A percentile compares a stretch with the other conserved stretches of the same genome.
Evolutionary conservation across 352 stramenopile genomes (phyloP).

Genomic region (Thalassiosira allenii): DNA sequence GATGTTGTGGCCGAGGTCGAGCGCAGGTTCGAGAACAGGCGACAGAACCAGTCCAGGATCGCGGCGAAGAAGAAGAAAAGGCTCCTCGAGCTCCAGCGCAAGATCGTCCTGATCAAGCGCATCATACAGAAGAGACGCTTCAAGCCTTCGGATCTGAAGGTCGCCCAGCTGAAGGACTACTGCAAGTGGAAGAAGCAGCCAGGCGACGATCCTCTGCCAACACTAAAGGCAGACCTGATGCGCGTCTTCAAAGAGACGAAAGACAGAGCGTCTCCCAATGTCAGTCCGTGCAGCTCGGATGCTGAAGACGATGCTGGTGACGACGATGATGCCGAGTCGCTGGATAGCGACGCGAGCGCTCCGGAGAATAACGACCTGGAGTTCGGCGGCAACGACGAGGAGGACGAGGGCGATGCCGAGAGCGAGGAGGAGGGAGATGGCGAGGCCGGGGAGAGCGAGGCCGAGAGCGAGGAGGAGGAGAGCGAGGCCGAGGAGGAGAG

Average conservation of each 20-base stretch:
- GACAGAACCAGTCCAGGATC: not conserved
- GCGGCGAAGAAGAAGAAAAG: not conserved
- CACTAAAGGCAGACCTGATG: not conserved
- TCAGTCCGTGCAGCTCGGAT: conserved; percentile 6
- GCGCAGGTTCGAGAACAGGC: not conserved
- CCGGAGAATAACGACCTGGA: not conserved
- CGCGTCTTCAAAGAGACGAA: not conserved
- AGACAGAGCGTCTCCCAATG: not conserved
- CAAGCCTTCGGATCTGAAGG: not conserved
- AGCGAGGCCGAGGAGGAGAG: no score
- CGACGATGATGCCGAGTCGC: not conserved
- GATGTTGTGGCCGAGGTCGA: not conserved
- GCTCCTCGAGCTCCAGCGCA: not conserved
- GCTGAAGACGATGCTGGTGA: not conserved
- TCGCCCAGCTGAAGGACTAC: not conserved
- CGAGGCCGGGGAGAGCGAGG: no score
- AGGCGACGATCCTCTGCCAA: not conserved
- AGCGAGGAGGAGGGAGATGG: not conserved
- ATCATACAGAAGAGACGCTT: not conserved
- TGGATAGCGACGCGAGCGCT: not conserved
- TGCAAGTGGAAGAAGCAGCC: not conserved
- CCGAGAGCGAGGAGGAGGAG: no score
- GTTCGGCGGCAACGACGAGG: not conserved
- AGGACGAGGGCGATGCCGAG: not conserved
- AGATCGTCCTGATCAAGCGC: no score